These are phyloP conservation scores for Tephrocybe sp. DNA, from an alignment of 768 basidiomycete genomes.

Conservation along the genomic window DNA sequence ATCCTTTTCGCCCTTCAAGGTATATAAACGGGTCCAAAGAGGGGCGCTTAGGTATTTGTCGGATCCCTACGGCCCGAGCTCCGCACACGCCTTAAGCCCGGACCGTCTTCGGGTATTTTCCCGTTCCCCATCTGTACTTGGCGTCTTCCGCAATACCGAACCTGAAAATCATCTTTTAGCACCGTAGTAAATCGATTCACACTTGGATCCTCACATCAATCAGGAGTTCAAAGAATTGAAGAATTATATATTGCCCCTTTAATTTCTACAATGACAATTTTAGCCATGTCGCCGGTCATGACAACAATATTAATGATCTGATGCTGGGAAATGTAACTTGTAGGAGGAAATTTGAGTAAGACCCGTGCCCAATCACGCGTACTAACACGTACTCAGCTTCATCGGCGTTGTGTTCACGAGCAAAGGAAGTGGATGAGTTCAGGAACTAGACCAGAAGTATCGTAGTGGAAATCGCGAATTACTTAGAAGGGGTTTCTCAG, in stretches of 20 bases:
- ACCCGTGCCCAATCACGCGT: constrained; percentile 8
- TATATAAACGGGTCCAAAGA: constrained; percentile 21
- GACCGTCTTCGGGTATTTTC: constrained; percentile 21
- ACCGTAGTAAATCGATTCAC: background rate
- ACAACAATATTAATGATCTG: background rate
- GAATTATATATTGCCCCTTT: too few relatives aligned
- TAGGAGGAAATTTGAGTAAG: background rate
- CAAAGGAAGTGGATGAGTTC: too few relatives aligned
- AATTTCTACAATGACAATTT: too few relatives aligned
- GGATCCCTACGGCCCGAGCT: constrained; percentile 26
- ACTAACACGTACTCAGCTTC: background rate
- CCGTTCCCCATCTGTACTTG: constrained; percentile 4
- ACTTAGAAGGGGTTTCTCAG: too few relatives aligned
- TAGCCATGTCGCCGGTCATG: background rate
- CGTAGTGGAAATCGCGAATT: too few relatives aligned
- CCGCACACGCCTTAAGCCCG: constrained; percentile 17
- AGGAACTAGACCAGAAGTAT: too few relatives aligned
- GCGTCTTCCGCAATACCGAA: background rate
- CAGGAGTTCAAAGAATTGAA: too few relatives aligned
- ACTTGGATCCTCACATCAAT: too few relatives aligned
- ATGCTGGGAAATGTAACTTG: constrained; percentile 6
- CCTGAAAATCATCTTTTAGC: constrained; percentile 2
- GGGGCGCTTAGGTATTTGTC: constrained; percentile 14
- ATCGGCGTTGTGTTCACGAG: too few relatives aligned
- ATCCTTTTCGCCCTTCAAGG: constrained; percentile 13